Evolutionary conservation across 2,329 filamentous ascomycete species (phyloP).

Genomic region (Aspergillus thermomutatus): DNA sequence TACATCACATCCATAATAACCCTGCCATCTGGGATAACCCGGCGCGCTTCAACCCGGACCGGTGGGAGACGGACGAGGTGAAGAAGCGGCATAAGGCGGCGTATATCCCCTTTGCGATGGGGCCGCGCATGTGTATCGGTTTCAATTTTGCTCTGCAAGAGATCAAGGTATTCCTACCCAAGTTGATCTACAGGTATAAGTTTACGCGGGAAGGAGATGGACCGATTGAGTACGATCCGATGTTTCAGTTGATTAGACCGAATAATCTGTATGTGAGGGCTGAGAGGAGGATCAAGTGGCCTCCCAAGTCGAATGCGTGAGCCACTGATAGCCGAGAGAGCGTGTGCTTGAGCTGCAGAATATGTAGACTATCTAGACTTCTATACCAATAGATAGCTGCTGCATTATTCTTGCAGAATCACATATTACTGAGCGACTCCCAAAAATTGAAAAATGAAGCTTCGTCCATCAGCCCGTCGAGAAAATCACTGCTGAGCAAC

Average conservation of each 20-base stretch:
- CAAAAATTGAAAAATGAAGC: slow-evolving; percentile 6
- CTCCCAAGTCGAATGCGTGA: slow-evolving; percentile 8
- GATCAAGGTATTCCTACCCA: slow-evolving; percentile 54
- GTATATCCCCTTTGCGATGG: slow-evolving; percentile 59
- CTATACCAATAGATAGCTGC: not conserved
- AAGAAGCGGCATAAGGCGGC: slow-evolving; percentile 51
- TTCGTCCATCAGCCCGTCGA: slow-evolving; percentile 5
- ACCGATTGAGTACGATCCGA: slow-evolving; percentile 39
- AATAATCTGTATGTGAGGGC: slow-evolving; percentile 23
- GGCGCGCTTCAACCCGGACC: slow-evolving; percentile 55
- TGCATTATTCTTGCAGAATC: not conserved
- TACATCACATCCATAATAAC: slow-evolving; percentile 50
- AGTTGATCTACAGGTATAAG: slow-evolving; percentile 58
- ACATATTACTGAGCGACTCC: slow-evolving; percentile 5
- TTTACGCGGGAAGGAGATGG: slow-evolving; percentile 52
- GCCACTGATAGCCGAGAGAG: too few relatives aligned
- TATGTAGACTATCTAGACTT: not conserved
- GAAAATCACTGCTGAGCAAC: slow-evolving; percentile 2
- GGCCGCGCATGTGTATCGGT: slow-evolving; percentile 58
- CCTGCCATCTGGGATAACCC: slow-evolving; percentile 58
- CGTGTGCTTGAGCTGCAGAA: too few relatives aligned
- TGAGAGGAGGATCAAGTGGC: slow-evolving; percentile 20
- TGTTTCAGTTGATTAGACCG: slow-evolving; percentile 23
- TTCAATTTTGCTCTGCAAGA: slow-evolving; percentile 64
- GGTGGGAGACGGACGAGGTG: slow-evolving; percentile 56